Evolutionary conservation across 2,329 filamentous ascomycete species (phyloP), one percentile per base, ranked within the genome.

Genomic region (Fusarium nisikadoi): DNA sequence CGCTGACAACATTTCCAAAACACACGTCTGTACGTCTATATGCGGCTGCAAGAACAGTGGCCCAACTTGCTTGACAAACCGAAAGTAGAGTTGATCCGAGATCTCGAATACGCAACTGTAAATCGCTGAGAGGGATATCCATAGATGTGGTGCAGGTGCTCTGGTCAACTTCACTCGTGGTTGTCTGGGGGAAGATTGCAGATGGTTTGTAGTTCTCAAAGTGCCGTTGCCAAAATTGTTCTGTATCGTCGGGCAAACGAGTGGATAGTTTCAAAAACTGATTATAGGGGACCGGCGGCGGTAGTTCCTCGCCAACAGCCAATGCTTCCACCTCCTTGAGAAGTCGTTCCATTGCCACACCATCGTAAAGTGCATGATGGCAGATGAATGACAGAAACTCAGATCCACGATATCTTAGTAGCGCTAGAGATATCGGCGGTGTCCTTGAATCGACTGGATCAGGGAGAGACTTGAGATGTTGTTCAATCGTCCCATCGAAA

Each of bases 301-400:
- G 80, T 2, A 96, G 81, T 0, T 74, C 12, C 1, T 81, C 57
- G 1, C 85, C 86, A 2, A 79, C 68, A 38, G 91, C 89, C 6
- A 88, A 70, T 4, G 83, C 79, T 75, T 96, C 90, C 3, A 97
- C 83, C 76, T 97, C 94, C 1, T 87, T 80, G 29, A 95, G 86
- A 0, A 98, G 83, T 13, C 86, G 84, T 2, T 86, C 83, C 76
- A 97, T 92, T 1, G 94, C 94, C 39, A 92, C 90, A 1, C 92
- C 95, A 80, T 98, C 95, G 75, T 97, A 97, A 2, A 97, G 83
- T 4, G 94, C 93, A 81, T 98, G 95, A 75, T 97, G 94, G 74
- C 84, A 90, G 41, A 85, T 80, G 53, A 86, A 86, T 0, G 84
- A 91, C 3, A 86, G 75, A 46, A 85, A 86, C 0, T 64, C 55